phyloP scores from a whole-genome alignment of 2,329 filamentous ascomycete species.

The Neonectria coccinea region DNA sequence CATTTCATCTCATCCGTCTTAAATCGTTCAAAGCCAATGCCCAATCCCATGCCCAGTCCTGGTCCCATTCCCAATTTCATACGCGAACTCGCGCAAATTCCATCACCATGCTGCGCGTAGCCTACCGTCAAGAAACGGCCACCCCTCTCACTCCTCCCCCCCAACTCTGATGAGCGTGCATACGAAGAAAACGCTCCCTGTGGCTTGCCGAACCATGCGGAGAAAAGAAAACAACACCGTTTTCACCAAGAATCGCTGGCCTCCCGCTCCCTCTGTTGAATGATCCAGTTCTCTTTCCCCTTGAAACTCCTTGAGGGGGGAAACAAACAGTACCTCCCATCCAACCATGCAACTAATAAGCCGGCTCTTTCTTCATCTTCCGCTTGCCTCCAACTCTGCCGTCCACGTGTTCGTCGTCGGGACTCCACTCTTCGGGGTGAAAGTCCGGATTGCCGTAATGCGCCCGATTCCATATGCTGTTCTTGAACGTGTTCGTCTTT shows the following conservation, averaged over 20 bases:
- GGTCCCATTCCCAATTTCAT: neutral
- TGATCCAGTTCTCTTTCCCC: conserved; percentile 30
- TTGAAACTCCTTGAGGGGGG: conserved; percentile 22
- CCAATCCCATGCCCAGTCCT: conserved; percentile 13
- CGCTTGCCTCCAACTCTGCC: conserved; percentile 44
- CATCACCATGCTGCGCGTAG: conserved; percentile 31
- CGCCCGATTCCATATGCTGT: conserved; percentile 74
- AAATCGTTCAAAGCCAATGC: conserved; percentile 23
- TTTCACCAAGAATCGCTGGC: conserved; percentile 39
- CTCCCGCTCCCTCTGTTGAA: conserved; percentile 36
- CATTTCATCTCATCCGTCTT: conserved; percentile 13
- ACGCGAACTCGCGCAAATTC: conserved; percentile 27
- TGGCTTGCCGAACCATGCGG: conserved; percentile 36
- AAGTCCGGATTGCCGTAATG: conserved; percentile 74
- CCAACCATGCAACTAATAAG: conserved; percentile 14
- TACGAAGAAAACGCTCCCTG: conserved; percentile 33
- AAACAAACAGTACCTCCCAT: conserved; percentile 23
- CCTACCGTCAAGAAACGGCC: conserved; percentile 15
- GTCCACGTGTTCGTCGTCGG: conserved; percentile 54
- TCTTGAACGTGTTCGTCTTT: conserved; percentile 71
- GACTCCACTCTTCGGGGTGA: conserved; percentile 59
- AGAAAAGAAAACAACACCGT: conserved; percentile 34
- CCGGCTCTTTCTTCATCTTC: conserved; percentile 41
- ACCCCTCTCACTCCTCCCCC: conserved; percentile 2
- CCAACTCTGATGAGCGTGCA: conserved; percentile 27